Conservation (phyloP, 768 basidiomycete genomes). For the Dioszegia crocea region DNA sequence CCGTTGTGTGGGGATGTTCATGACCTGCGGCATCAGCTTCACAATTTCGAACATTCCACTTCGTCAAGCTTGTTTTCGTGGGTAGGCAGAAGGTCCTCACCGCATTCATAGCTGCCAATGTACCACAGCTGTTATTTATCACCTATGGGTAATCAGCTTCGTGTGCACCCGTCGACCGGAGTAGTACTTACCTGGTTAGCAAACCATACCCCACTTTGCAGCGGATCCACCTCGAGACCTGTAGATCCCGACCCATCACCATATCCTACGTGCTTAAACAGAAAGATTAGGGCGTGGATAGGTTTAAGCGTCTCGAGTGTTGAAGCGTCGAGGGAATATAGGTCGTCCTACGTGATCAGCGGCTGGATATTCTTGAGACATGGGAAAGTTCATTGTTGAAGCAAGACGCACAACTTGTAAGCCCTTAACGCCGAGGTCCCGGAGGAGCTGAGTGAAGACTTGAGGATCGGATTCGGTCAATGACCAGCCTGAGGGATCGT, state of each 20-base stretch:
- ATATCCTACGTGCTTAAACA: conserved; percentile 89
- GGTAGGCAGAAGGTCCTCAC: conserved; percentile 47
- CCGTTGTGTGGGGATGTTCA: conserved; percentile 40
- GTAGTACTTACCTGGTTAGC: conserved; percentile 61
- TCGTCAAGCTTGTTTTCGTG: neutral
- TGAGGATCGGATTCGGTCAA: conserved; percentile 49
- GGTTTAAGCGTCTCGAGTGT: conserved; percentile 71
- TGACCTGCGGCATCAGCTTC: conserved; percentile 19
- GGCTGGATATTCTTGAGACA: too few species aligned
- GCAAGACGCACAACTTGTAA: conserved; percentile 42
- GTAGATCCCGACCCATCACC: conserved; percentile 27
- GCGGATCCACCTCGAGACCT: conserved; percentile 50
- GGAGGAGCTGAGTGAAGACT: conserved; percentile 45
- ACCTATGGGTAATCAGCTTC: conserved; percentile 53
- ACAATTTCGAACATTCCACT: neutral
- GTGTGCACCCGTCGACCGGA: neutral
- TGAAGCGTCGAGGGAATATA: conserved; percentile 44
- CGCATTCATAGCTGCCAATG: conserved; percentile 88
- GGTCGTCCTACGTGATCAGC: conserved; percentile 37
- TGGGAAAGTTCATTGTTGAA: too few species aligned
- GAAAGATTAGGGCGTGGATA: conserved; percentile 83
- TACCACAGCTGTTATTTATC: conserved; percentile 94
- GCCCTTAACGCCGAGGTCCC: conserved; percentile 45
- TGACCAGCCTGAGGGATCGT: conserved; percentile 47
- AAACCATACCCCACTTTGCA: conserved; percentile 66